Base-by-base conservation (phyloP, 73 alveolate species). In the Urostyla sp. region DNA sequence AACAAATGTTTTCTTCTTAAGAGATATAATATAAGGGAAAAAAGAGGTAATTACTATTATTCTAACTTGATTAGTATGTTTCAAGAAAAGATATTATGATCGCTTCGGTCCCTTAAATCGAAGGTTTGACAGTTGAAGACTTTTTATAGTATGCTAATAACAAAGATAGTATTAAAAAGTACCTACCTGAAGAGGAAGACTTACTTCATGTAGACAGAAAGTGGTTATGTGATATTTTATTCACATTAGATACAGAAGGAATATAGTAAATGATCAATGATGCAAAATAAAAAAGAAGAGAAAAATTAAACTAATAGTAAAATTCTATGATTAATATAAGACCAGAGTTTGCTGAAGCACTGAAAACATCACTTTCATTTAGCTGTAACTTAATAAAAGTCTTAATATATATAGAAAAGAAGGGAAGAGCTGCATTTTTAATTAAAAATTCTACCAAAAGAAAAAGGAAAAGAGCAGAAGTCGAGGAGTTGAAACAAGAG, bases 321-420 rank as follows among this genome's bases (percentile, higher is more conserved):
- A 54, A 66, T 32, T 32, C 27, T 3, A 51, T 66, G 13, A 63
- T 66, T 10, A 63, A 66, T 8, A 66, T 66, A 63, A 6, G 80
- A 26, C 80, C 80, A 11, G 80, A 66, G 80, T 66, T 66, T 27
- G 80, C 66, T 13, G 80, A 66, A 24, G 80, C 80, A 4, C 80
- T 66, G 30, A 6, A 15, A 16, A 66, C 50, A 44, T 66, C 66
- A 59, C 10, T 43, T 10, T 40, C 27, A 43, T 66, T 66, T 35
- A 59, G 76, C 56, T 35, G 76, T 59, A 59, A 40, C 5, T 6
- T 10, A 32, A 6, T 26, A 16, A 4, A 6, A 21, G 6, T 59
- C 5, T 31, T 3, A 8, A 10, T 30, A 16, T 26, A 16, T 13
- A 31, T 49, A 72, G 84, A 37, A 27, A 52, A 30, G 27, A 72